Evolutionary conservation across 2,329 filamentous ascomycete genomes (phyloP), one percentile per base, ranked within the genome.

Genomic region (Colletotrichum costaricense): DNA sequence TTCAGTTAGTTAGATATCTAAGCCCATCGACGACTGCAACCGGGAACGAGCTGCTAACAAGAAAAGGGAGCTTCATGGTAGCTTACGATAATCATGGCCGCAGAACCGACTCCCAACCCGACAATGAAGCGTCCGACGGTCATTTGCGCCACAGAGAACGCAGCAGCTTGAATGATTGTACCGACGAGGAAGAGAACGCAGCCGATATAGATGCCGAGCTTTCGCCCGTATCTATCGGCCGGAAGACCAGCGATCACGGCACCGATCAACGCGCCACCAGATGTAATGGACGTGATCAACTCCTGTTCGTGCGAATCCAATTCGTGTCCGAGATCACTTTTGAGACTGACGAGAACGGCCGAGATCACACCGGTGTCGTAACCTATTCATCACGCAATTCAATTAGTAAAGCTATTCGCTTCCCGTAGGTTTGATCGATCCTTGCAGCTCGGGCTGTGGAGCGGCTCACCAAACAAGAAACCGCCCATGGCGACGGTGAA

Each of bases 321-420:
- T 12, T 80, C 79, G 52, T 83, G 80, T 42, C 84, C 83, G 5
- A 88, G 83, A 64, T 84, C 81, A 49, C 76, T 76, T 79, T 82
- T 72, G 72, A 86, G 77, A 49, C 81, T 84, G 42, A 87, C 84
- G 1, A 87, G 79, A 8, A 87, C 86, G 0, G 84, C 85, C 1
- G 84, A 86, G 58, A 88, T 88, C 75, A 86, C 83, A 26, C 86
- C 85, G 19, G 86, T 88, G 63, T 88, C 86, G 69, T 88, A 88
- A 16, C 85, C 84, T 78, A 19, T 19, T 3, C 42, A 55, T 11
- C 2, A 5, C 9, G 12, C 1, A 52, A 28, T 14, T 42, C 38
- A 3, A 16, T 42, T 7, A 42, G 38, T 42, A 42, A 42, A 19
- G 16, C 38, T 1, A 19, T 42, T 19, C 38, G 6, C 2, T 42